Evolutionary conservation across 2,329 filamentous ascomycete species (phyloP).

Genomic region (Fusarium burgessii): DNA sequence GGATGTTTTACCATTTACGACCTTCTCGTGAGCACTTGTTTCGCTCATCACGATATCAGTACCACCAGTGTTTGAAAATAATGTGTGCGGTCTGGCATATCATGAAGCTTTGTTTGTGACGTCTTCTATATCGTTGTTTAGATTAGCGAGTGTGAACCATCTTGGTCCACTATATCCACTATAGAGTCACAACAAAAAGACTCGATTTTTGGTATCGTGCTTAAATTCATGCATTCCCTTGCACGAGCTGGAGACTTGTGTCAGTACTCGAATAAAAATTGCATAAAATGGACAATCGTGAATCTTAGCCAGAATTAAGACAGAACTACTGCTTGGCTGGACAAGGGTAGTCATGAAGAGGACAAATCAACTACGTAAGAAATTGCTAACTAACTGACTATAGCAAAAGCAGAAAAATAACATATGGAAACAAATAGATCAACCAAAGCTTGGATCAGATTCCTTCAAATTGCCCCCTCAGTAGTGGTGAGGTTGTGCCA

Average conservation of each 20-base stretch:
- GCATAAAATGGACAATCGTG: neutral
- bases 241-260: neutral
- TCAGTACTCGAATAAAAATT: neutral
- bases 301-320: neutral
- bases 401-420: slow-evolving; percentile 2
- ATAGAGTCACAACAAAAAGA: neutral
- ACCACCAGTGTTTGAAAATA: slow-evolving; percentile 37
- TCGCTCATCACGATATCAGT: slow-evolving; percentile 25
- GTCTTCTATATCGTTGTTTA: neutral
- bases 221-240: neutral
- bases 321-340: neutral
- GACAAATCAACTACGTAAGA: neutral
- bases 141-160: neutral
- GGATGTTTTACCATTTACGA: slow-evolving; percentile 43
- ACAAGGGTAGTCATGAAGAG: neutral
- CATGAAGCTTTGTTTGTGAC: slow-evolving; percentile 5
- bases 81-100: slow-evolving; percentile 29
- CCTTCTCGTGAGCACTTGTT: slow-evolving; percentile 30
- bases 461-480: slow-evolving; percentile 71
- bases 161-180: neutral
- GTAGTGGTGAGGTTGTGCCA: slow-evolving; percentile 72
- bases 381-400: neutral
- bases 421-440: slow-evolving; percentile 39
- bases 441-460: slow-evolving; percentile 69
- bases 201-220: neutral